phyloP scores from a whole-genome alignment of 2,329 filamentous ascomycete species.

The Aspergillus candidus region DNA sequence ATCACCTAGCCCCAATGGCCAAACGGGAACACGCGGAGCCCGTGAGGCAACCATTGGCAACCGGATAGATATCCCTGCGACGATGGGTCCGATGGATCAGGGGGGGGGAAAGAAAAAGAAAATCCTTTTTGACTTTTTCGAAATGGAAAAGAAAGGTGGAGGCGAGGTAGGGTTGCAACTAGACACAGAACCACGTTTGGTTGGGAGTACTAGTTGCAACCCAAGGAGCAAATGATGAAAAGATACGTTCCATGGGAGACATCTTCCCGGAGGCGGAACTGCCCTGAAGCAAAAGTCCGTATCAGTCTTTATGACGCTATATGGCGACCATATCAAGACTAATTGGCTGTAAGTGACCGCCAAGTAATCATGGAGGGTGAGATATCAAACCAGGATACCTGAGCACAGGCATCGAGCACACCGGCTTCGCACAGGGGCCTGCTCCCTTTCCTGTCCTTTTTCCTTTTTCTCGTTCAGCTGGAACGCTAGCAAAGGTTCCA shows the following conservation, averaged over 20 bases:
- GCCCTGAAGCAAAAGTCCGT: constrained; percentile 9
- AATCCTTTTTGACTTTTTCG: neutral
- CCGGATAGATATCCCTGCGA: constrained; percentile 8
- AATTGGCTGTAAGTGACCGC: constrained; percentile 17
- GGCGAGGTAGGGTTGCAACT: constrained; percentile 19
- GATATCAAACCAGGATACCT: constrained; percentile 10
- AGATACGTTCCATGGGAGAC: constrained; percentile 1
- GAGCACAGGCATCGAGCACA: constrained; percentile 7
- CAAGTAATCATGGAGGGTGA: constrained; percentile 8
- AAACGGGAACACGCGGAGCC: constrained; percentile 26
- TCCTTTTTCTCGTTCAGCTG: constrained; percentile 3
- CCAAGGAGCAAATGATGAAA: constrained; percentile 7
- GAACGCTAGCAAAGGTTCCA: constrained; percentile 13
- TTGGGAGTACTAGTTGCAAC: constrained; percentile 12
- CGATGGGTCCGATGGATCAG: constrained; percentile 1
- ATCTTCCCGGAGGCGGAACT: constrained; percentile 3
- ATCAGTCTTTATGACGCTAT: constrained; percentile 15
- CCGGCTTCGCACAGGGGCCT: constrained; percentile 3
- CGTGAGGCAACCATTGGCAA: constrained; percentile 14
- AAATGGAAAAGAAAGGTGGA: constrained; percentile 8
- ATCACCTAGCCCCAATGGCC: constrained; percentile 21
- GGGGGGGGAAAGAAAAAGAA: constrained; percentile 1
- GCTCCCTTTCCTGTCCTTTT: constrained; percentile 4
- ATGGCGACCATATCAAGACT: constrained; percentile 8
- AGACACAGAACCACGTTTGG: constrained; percentile 14